Conservation (phyloP, 164 flowering plant genomes). For the Protea cynaroides region DNA sequence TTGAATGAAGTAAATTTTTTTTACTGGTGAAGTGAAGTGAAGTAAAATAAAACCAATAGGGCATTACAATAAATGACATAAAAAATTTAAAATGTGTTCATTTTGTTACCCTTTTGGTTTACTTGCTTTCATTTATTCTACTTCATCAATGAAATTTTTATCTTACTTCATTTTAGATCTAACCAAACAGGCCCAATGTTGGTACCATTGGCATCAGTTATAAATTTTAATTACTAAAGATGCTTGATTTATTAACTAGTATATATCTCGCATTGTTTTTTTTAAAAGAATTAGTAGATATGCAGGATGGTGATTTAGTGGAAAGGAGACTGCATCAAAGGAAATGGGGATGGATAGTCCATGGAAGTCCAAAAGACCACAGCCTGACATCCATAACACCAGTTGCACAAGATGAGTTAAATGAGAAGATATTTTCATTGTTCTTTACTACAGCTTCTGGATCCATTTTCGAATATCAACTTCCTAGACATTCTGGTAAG, state of each 20-base stretch:
- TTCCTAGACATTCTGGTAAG: constrained; percentile 49
- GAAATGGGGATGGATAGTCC: constrained; percentile 84
- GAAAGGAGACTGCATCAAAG: constrained; percentile 69
- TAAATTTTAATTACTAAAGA: background rate
- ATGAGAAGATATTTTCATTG: constrained; percentile 35
- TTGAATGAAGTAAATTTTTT: too few species aligned
- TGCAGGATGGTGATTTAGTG: constrained; percentile 60
- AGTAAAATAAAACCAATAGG: too few species aligned
- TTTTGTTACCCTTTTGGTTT: too few species aligned
- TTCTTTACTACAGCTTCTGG: constrained; percentile 67
- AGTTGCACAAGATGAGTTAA: constrained; percentile 33
- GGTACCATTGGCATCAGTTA: background rate
- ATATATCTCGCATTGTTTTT: background rate
- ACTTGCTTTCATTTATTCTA: too few species aligned
- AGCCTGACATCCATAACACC: constrained; percentile 53
- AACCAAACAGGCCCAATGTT: too few species aligned
- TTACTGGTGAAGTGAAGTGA: too few species aligned
- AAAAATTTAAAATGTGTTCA: too few species aligned
- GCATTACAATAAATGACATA: too few species aligned
- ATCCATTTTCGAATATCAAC: constrained; percentile 49
- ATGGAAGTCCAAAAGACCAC: constrained; percentile 61
- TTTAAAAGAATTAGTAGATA: background rate
- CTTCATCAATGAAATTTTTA: too few species aligned
- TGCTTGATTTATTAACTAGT: background rate
- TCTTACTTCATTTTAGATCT: too few species aligned